Conservation (phyloP, 495 filamentous ascomycete genomes). For the Hypoxylon lienhwacheense region DNA sequence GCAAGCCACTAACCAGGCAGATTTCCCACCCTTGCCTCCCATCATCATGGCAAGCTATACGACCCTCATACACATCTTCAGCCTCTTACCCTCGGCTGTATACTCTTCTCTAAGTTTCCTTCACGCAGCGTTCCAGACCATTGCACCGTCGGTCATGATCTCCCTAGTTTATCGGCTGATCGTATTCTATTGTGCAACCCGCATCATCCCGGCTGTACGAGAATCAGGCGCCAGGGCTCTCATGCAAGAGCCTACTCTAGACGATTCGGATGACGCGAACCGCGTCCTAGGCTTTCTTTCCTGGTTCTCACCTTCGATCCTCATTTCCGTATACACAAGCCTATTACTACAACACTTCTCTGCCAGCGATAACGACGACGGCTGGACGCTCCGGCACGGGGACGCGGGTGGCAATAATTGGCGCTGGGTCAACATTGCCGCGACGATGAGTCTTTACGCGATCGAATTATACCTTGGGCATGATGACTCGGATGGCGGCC, state of each 20-base stretch:
- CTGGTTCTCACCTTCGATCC: conserved; percentile 89
- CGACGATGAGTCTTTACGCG: conserved; percentile 85
- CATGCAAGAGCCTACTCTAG: conserved; percentile 77
- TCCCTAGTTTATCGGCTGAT: conserved; percentile 89
- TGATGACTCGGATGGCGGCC: conserved; percentile 67
- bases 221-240: conserved; percentile 81
- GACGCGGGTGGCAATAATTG: conserved; percentile 81
- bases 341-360: conserved; percentile 94
- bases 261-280: conserved; percentile 81
- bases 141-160: conserved; percentile 93
- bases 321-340: conserved; percentile 96
- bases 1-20: conserved; percentile 59
- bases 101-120: conserved; percentile 85
- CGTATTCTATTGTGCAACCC: conserved; percentile 92
- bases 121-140: conserved; percentile 83
- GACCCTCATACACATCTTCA: conserved; percentile 81
- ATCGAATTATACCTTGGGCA: conserved; percentile 84
- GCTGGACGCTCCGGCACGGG: conserved; percentile 79
- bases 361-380: conserved; percentile 66
- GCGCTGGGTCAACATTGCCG: conserved; percentile 89
- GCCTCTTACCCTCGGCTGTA: conserved; percentile 77
- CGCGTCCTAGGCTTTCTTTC: conserved; percentile 77
- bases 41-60: conserved; percentile 99
- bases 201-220: conserved; percentile 90
- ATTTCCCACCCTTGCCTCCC: conserved; percentile 91